phyloP scores from a whole-genome alignment of 192 early-diverging fungal species.

The Chytriomyces confervae region DNA sequence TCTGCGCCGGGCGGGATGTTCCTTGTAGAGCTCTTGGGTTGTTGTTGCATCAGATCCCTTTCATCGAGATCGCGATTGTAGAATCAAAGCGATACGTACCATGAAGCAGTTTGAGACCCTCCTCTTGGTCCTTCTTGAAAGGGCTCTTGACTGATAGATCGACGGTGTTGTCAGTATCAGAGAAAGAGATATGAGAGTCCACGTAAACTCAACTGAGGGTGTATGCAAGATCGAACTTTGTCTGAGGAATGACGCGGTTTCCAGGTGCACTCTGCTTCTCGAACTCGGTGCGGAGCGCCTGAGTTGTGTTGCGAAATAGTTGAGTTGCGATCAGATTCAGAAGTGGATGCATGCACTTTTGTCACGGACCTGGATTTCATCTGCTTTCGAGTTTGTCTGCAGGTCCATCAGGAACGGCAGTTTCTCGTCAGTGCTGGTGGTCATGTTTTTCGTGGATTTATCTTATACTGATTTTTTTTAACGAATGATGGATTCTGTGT shows the following conservation, averaged over 20 bases:
- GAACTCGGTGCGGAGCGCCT: constrained; percentile 33
- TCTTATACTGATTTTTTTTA: not conserved
- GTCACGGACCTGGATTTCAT: constrained; percentile 24
- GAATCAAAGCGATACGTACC: constrained; percentile 49
- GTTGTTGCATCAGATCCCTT: not conserved
- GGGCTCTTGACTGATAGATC: constrained; percentile 53
- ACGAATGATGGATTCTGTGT: no score
- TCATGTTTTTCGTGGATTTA: not conserved
- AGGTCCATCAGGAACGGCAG: constrained; percentile 30
- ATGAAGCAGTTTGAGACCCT: constrained; percentile 77
- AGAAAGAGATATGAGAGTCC: not conserved
- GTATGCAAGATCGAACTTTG: constrained; percentile 98
- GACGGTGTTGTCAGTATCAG: not conserved
- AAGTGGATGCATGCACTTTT: not conserved
- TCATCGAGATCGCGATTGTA: not conserved
- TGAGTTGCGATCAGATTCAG: no score
- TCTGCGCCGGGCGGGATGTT: constrained; percentile 79
- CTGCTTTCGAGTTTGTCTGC: constrained; percentile 6
- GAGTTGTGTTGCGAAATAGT: no score
- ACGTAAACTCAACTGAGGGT: constrained; percentile 68
- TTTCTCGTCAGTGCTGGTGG: constrained; percentile 13
- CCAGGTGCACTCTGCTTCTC: constrained; percentile 57
- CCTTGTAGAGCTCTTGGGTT: constrained; percentile 82
- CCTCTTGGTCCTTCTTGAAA: constrained; percentile 69
- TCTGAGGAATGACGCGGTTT: constrained; percentile 74